A percentile compares a stretch with the other conserved stretches of the same genome.
Evolutionary conservation across 768 basidiomycete species (phyloP).

Genomic region (Gloeostereum incarnatum): DNA sequence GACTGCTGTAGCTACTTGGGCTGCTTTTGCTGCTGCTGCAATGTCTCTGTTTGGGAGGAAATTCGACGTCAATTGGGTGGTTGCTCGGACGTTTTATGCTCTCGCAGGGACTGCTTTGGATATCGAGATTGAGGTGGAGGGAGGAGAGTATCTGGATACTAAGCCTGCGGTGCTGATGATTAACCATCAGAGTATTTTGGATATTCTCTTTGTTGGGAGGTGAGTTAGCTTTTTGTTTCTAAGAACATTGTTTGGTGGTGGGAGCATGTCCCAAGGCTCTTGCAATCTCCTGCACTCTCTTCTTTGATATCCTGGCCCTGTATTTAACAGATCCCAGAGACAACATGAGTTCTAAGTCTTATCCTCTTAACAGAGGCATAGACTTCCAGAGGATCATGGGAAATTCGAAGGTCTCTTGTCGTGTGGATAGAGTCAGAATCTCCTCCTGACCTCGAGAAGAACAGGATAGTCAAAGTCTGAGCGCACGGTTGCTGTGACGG

Average conservation of each 20-base stretch:
- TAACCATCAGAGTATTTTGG: slow-evolving; percentile 93
- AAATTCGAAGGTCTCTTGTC: too few species aligned
- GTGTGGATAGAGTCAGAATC: too few species aligned
- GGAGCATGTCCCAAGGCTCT: too few species aligned
- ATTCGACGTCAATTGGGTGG: slow-evolving; percentile 73
- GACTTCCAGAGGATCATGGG: too few species aligned
- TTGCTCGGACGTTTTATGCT: slow-evolving; percentile 77
- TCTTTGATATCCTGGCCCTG: too few species aligned
- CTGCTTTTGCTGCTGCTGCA: slow-evolving; percentile 55
- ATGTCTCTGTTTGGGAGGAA: slow-evolving; percentile 60
- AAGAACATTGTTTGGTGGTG: slow-evolving; percentile 4
- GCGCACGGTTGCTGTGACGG: too few species aligned
- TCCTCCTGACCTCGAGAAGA: too few species aligned
- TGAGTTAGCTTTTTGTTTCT: slow-evolving; percentile 24
- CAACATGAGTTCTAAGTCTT: too few species aligned
- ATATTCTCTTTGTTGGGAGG: slow-evolving; percentile 77
- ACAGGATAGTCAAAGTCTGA: too few species aligned
- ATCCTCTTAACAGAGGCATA: too few species aligned
- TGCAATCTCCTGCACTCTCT: too few species aligned
- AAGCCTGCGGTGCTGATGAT: slow-evolving; percentile 66
- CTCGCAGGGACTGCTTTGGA: slow-evolving; percentile 56
- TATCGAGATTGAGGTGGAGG: slow-evolving; percentile 71
- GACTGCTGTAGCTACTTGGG: slow-evolving; percentile 62
- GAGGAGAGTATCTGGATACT: slow-evolving; percentile 63
- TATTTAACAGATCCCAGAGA: too few species aligned